Conservation (phyloP, 331 rosid species). For the Acacia pycnantha region DNA sequence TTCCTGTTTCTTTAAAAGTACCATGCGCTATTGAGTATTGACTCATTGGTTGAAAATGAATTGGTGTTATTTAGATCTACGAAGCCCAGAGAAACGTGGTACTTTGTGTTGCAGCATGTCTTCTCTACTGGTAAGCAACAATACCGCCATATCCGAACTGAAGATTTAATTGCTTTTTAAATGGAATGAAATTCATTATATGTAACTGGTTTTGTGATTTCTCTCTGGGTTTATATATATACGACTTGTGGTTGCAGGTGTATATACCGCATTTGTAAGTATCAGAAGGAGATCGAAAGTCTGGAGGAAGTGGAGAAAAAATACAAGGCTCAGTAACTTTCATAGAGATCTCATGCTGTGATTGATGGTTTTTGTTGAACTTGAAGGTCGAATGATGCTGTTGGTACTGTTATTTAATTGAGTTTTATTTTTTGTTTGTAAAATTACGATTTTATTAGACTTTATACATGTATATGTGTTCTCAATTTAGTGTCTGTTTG, state of each 20-base stretch:
- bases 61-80: slow-evolving; percentile 46
- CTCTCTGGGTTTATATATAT: not conserved
- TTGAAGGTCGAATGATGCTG: not conserved
- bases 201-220: not conserved
- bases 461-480: too few species aligned
- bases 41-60: not conserved
- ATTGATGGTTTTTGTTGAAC: not conserved
- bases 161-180: not conserved
- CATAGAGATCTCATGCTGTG: not conserved
- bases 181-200: not conserved
- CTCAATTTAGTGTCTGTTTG: too few species aligned
- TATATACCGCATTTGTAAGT: slow-evolving; percentile 54
- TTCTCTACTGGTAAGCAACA: slow-evolving; percentile 65
- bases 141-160: not conserved
- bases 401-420: too few species aligned
- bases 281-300: slow-evolving; percentile 47
- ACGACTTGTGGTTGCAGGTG: slow-evolving; percentile 48
- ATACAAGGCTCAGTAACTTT: slow-evolving; percentile 51
- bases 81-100: slow-evolving; percentile 74
- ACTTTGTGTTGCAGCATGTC: slow-evolving; percentile 55
- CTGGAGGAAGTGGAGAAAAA: slow-evolving; percentile 73
- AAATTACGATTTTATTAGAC: too few species aligned
- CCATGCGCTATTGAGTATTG: not conserved
- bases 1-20: not conserved
- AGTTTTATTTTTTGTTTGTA: too few species aligned